Base-by-base conservation (phyloP, 1,284 basidiomycete species). In the Mycena citricolor region DNA sequence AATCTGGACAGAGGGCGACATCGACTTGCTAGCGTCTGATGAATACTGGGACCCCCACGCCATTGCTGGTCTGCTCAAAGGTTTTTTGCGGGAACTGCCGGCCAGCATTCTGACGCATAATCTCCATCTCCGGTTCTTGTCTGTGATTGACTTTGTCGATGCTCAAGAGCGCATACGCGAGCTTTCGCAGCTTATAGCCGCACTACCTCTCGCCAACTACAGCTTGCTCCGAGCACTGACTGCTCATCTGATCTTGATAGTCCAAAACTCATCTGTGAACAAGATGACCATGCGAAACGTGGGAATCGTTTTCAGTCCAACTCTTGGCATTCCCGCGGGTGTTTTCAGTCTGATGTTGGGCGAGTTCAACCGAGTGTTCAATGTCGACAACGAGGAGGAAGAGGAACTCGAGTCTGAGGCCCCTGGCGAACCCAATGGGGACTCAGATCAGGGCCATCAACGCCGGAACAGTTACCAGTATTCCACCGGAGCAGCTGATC, bases 251-350 rank as follows among this genome's bases (percentile, higher is more conserved):
- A 97, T 97, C 59, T 77, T 94, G 43, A 90, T 99, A 57, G 93
- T 97, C 34, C 86, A 93, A 64, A 93, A 97, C 62, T 81, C 91
- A 13, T 63, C 79, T 32, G 72, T 87, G 48, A 98, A 98, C 81
- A 99, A 97, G 76, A 99, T 99, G 97, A 97, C 90, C 32, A 86
- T 99, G 80, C 83, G 94, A 25, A 99, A 99, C 61, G 92, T 99
- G 21, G 94, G 94, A 16, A 99, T 99, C 51, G 95, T 99, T 22
- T 97, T 97, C 67, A 93, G 90, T 52, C 94, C 94, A 4, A 97
- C 94, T 1, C 74, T 97, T 7, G 92, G 91, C 26, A 95, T 97
- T 54, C 94, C 94, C 12, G 94, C 93, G 0, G 93, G 92, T 5
- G 88, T 97, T 35, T 94, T 97, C 66, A 92, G 89, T 60, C 71